Conservation (phyloP, 2,329 filamentous ascomycete species). For the Colletotrichum sp. region DNA sequence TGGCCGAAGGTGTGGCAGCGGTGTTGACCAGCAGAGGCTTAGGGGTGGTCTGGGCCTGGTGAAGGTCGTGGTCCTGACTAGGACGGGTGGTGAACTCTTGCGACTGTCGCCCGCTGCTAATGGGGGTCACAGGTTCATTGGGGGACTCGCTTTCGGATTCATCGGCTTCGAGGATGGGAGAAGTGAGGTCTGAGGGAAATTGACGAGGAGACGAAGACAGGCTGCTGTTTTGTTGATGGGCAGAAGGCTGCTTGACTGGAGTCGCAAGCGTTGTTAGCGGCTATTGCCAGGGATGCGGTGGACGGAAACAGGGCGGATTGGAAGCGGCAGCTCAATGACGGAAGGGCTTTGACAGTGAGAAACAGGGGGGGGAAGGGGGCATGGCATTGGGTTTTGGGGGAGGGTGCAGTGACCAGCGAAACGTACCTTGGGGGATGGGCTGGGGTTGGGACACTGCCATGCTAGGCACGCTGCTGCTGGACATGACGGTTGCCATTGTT, state of each 20-base stretch:
- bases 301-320: conserved; percentile 19
- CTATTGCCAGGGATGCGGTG: conserved; percentile 7
- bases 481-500: conserved; percentile 9
- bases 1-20: conserved; percentile 9
- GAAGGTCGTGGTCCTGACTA: conserved; percentile 41
- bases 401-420: neutral
- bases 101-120: conserved; percentile 60
- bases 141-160: conserved; percentile 65
- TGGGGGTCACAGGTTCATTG: conserved; percentile 67
- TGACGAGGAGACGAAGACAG: conserved; percentile 50
- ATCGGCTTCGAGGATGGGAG: conserved; percentile 62
- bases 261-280: conserved; percentile 13
- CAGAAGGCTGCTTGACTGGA: conserved; percentile 6
- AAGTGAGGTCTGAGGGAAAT: conserved; percentile 54
- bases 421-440: conserved; percentile 15
- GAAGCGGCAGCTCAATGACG: conserved; percentile 12
- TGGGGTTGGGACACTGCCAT: conserved; percentile 6
- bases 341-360: conserved; percentile 1
- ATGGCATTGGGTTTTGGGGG: neutral
- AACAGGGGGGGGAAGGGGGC: neutral
- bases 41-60: conserved; percentile 9
- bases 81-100: conserved; percentile 56
- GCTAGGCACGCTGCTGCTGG: neutral
- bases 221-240: conserved; percentile 17
- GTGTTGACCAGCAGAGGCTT: conserved; percentile 18